These are phyloP conservation scores for Exsudoporus floridanus DNA, from an alignment of 1,284 basidiomycete genomes.

Conservation along the genomic window DNA sequence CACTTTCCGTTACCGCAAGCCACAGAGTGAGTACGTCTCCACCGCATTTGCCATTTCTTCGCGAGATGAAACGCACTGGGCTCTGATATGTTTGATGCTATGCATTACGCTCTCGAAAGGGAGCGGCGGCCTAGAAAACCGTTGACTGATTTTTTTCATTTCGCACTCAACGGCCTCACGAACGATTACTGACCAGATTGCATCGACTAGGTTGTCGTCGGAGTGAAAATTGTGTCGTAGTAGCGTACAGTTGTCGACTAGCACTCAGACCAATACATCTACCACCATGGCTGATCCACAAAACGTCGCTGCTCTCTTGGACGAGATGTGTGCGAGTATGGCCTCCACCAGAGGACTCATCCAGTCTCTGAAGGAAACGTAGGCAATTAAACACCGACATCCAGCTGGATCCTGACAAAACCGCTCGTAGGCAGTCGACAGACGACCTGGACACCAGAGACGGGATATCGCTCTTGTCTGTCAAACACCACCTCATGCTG, in stretches of 20 bases:
- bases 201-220: conserved; percentile 5
- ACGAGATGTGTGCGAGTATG: conserved; percentile 66
- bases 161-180: not conserved
- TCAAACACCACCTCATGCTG: conserved; percentile 85
- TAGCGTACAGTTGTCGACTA: conserved; percentile 5
- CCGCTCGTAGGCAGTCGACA: conserved; percentile 31
- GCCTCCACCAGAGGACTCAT: conserved; percentile 59
- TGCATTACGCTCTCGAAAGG: conserved; percentile 63
- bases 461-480: conserved; percentile 87
- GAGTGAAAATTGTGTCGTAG: not conserved
- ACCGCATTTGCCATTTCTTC: not conserved
- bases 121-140: conserved; percentile 88
- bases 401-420: conserved; percentile 1
- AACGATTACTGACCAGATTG: conserved; percentile 10
- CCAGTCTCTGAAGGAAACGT: conserved; percentile 55
- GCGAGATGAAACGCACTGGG: conserved; percentile 85
- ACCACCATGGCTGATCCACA: conserved; percentile 19
- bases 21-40: conserved; percentile 3
- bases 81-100: conserved; percentile 74
- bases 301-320: conserved; percentile 42
- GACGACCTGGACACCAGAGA: conserved; percentile 63
- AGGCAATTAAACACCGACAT: conserved; percentile 24
- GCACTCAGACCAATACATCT: conserved; percentile 1
- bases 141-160: conserved; percentile 64
- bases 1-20: too few species aligned